Conservation (phyloP, 2,329 filamentous ascomycete species). For the Exutisphaerella laricina region DNA sequence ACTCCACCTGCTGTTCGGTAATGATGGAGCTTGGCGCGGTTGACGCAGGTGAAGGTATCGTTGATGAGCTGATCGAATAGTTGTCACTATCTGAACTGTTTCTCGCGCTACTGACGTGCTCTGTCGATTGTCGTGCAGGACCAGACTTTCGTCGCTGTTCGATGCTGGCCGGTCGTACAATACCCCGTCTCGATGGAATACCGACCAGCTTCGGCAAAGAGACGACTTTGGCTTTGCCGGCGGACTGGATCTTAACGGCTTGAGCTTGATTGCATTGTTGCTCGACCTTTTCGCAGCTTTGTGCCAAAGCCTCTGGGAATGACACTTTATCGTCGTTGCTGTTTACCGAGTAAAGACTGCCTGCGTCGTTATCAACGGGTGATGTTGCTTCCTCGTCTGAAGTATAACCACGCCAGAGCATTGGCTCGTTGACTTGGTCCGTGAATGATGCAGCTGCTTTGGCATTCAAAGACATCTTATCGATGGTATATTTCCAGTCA, state of each 20-base stretch:
- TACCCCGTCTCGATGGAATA: slow-evolving; percentile 3
- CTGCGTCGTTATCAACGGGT: slow-evolving; percentile 20
- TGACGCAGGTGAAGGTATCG: slow-evolving; percentile 16
- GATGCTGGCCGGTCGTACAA: slow-evolving; percentile 6
- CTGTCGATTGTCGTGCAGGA: not conserved
- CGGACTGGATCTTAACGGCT: slow-evolving; percentile 25
- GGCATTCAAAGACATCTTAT: not conserved
- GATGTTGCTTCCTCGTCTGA: slow-evolving; percentile 32
- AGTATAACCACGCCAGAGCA: slow-evolving; percentile 21
- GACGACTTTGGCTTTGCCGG: slow-evolving; percentile 28
- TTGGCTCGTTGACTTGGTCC: slow-evolving; percentile 10
- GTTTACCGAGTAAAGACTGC: slow-evolving; percentile 20
- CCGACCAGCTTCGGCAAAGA: slow-evolving; percentile 23
- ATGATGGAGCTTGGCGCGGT: slow-evolving; percentile 23
- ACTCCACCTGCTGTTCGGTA: slow-evolving; percentile 9
- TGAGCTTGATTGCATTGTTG: slow-evolving; percentile 27
- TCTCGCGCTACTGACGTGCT: slow-evolving; percentile 9
- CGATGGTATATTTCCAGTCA: too few species aligned
- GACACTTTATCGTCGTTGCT: slow-evolving; percentile 12
- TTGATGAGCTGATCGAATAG: slow-evolving; percentile 13
- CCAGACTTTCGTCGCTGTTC: not conserved
- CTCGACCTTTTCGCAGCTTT: slow-evolving; percentile 18
- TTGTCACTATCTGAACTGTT: slow-evolving; percentile 18
- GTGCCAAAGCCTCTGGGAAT: slow-evolving; percentile 21
- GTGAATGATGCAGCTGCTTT: slow-evolving; percentile 9